Percentiles rank a stretch among this genome's conserved stretches.
Evolutionary conservation across 1,139 yeast genomes (phyloP).

Genomic region (Diutina ranongensis): DNA sequence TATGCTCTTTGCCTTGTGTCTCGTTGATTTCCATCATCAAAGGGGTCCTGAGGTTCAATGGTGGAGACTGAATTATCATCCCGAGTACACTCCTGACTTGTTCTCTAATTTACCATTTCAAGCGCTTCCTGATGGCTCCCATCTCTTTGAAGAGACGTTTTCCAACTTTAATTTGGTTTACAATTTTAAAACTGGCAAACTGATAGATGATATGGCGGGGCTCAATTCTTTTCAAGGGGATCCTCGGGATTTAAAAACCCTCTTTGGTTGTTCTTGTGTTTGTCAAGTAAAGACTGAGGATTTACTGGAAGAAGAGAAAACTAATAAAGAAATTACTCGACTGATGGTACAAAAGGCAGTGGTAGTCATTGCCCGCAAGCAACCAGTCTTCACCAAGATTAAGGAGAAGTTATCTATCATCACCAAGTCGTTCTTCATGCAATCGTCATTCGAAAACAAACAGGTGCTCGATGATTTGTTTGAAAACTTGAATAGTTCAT

Average conservation of each 20-base stretch:
- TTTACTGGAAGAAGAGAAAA: constrained; percentile 33
- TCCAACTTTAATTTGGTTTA: constrained; percentile 82
- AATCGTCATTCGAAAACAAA: constrained; percentile 63
- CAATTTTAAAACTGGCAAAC: constrained; percentile 41
- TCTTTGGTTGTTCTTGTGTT: constrained; percentile 91
- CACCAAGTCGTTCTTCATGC: constrained; percentile 77
- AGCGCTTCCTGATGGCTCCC: constrained; percentile 94
- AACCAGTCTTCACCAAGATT: constrained; percentile 80
- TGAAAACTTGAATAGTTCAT: constrained; percentile 45
- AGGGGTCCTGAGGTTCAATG: constrained; percentile 94
- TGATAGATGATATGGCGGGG: constrained; percentile 31
- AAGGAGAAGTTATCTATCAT: constrained; percentile 85
- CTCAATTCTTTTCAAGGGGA: constrained; percentile 32
- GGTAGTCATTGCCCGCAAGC: constrained; percentile 67
- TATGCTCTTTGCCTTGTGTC: constrained; percentile 69
- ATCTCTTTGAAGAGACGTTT: constrained; percentile 82
- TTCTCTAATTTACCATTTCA: constrained; percentile 94
- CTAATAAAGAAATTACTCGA: constrained; percentile 63
- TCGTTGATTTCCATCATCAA: constrained; percentile 89
- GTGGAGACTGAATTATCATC: constrained; percentile 62
- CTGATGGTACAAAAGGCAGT: constrained; percentile 88
- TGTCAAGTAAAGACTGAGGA: constrained; percentile 66
- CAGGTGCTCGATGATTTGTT: constrained; percentile 58
- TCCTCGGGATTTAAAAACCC: constrained; percentile 48
- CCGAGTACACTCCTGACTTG: constrained; percentile 25